Conservation (phyloP, 2,329 filamentous ascomycete genomes). For the Phialemoniopsis sp. region DNA sequence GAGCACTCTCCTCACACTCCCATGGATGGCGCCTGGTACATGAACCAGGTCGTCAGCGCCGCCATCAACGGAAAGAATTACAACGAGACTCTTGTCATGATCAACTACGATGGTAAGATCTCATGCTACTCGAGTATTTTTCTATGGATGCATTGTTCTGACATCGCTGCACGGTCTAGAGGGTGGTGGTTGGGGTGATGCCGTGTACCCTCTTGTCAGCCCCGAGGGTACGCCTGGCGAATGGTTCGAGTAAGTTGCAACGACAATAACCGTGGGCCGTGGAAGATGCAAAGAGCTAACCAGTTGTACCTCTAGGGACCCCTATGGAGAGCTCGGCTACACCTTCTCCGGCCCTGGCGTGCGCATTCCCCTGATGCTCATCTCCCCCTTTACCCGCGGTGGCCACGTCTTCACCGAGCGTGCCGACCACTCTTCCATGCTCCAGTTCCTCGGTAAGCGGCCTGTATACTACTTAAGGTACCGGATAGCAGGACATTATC, state of each 20-base stretch:
- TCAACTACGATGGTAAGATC: constrained; percentile 41
- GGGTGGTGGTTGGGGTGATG: constrained; percentile 50
- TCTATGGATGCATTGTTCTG: background rate
- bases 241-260: constrained; percentile 32
- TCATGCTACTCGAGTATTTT: background rate
- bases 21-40: constrained; percentile 50
- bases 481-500: background rate
- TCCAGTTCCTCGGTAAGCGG: constrained; percentile 47
- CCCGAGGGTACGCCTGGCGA: constrained; percentile 44
- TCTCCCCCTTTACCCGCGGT: constrained; percentile 51
- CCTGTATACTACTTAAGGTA: background rate
- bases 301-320: constrained; percentile 13
- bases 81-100: constrained; percentile 41
- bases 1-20: constrained; percentile 50
- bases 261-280: too few relatives aligned
- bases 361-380: constrained; percentile 49
- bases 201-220: constrained; percentile 46
- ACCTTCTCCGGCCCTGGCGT: constrained; percentile 28
- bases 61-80: constrained; percentile 43
- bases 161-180: constrained; percentile 26
- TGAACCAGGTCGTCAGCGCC: constrained; percentile 46
- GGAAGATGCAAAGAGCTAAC: too few relatives aligned
- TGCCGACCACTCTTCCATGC: constrained; percentile 50
- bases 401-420: constrained; percentile 50
- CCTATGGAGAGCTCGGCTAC: constrained; percentile 30